Evolutionary conservation across 805 yeast genomes (phyloP), one percentile per base, ranked within the genome.

Genomic region (Metschnikowia lochheadii): DNA sequence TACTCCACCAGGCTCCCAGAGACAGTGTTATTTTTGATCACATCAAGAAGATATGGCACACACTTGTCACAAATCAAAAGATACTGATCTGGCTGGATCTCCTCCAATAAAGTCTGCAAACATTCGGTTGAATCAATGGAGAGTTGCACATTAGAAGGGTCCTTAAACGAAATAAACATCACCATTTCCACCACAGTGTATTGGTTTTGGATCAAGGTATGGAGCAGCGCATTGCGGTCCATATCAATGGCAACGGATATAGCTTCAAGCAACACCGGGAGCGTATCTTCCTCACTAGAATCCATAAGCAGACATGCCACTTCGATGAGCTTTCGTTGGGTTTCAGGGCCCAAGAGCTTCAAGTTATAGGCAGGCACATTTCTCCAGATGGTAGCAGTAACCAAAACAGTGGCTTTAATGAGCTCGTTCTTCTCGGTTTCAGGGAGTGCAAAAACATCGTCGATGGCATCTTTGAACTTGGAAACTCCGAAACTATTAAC

Each of bases 261-360:
- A 0, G 86, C 78, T 62, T 90, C 96, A 11, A 87, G 75, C 39
- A 91, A 66, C 43, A 86, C 75, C 1, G 90, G 80, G 34, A 87
- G 82, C 0, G 96, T 79, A 59, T 91, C 98, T 42, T 89, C 96
- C 41, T 83, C 87, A 0, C 94, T 79, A 1, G 81, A 85, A 1
- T 76, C 78, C 3, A 78, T 61, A 8, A 92, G 64, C 2, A 75
- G 63, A 2, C 64, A 60, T 10, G 83, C 74, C 0, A 80, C 54
- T 1, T 60, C 56, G 55, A 74, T 62, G n/a, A 72, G 60, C 8
- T 66, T 63, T 1, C 67, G 57, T 58, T 78, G 78, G 4, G 61
- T 44, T 1, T 56, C 54, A 7, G 57, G 53, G 5, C 66, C 50
- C 38, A 71, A 54, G 2, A 17, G n/a, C 7, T 43, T 31, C 31